phyloP scores from a whole-genome alignment of 768 basidiomycete species.

The Tulasnella sp. region DNA sequence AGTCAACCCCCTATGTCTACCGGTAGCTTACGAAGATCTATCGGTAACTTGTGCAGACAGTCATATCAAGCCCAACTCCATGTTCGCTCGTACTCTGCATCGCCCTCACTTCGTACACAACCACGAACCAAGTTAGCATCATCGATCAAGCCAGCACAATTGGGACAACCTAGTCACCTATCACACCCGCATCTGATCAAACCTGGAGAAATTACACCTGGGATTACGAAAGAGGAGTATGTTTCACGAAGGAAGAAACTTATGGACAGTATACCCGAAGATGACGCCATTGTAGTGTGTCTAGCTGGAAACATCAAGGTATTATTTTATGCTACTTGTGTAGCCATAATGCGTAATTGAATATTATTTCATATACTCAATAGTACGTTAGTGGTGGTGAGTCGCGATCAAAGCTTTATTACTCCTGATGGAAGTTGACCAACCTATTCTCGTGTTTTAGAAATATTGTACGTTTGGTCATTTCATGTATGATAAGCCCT shows the following conservation, averaged over 20 bases:
- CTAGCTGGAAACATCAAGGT: conserved; percentile 68
- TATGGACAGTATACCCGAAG: conserved; percentile 61
- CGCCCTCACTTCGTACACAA: too few relatives aligned
- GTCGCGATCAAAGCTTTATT: too few relatives aligned
- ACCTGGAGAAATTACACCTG: conserved; percentile 63
- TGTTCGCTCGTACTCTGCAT: too few relatives aligned
- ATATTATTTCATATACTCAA: not conserved
- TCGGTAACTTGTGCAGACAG: too few relatives aligned
- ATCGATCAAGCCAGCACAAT: conserved; percentile 66
- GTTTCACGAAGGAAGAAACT: conserved; percentile 52
- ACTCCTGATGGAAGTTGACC: too few relatives aligned
- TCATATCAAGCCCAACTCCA: too few relatives aligned
- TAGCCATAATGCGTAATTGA: not conserved
- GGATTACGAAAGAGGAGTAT: conserved; percentile 67
- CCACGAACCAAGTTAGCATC: not conserved
- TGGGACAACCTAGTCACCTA: conserved; percentile 62
- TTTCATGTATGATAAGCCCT: too few relatives aligned
- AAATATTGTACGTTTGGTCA: conserved; percentile 73
- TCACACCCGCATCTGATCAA: conserved; percentile 76
- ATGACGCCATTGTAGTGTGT: conserved; percentile 53
- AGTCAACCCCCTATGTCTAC: too few relatives aligned
- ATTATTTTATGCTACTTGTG: conserved; percentile 36
- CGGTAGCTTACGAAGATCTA: too few relatives aligned
- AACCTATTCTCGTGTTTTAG: too few relatives aligned
- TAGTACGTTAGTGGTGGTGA: conserved; percentile 13